Evolutionary conservation across 2,329 filamentous ascomycete species (phyloP).

Genomic region (Fusarium anguioides): DNA sequence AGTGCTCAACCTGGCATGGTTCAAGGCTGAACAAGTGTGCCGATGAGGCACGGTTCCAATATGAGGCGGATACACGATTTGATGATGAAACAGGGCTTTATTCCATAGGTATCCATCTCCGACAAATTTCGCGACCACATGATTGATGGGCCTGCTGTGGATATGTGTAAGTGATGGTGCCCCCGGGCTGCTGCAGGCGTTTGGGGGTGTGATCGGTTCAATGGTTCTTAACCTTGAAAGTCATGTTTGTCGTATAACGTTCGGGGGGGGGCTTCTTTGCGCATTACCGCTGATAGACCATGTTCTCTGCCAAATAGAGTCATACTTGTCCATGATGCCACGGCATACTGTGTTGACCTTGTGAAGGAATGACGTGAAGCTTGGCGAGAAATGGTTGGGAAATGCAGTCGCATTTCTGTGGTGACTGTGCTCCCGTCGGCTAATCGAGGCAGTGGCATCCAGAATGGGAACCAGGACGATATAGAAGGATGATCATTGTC

Average conservation of each 20-base stretch:
- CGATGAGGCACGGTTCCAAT: slow-evolving; percentile 13
- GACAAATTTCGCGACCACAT: slow-evolving; percentile 6
- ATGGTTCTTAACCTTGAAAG: not conserved
- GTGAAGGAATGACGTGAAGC: not conserved
- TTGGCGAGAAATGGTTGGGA: not conserved
- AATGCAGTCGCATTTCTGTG: not conserved
- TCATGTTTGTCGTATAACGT: not conserved
- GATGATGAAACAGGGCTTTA: slow-evolving; percentile 1
- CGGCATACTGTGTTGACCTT: not conserved
- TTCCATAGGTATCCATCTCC: slow-evolving; percentile 15
- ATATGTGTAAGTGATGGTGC: not conserved
- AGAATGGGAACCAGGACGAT: not conserved
- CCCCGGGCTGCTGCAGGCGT: not conserved
- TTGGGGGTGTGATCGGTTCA: not conserved
- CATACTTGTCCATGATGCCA: not conserved
- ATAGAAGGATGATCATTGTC: too few relatives aligned
- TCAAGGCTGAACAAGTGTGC: slow-evolving; percentile 20
- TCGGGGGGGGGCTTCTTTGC: too few relatives aligned
- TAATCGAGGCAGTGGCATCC: not conserved
- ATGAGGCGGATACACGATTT: slow-evolving; percentile 1
- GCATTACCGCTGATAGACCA: not conserved
- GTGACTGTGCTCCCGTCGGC: not conserved
- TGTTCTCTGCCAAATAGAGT: not conserved
- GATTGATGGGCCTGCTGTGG: not conserved
- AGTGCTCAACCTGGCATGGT: slow-evolving; percentile 16